Evolutionary conservation across 768 basidiomycete genomes (phyloP).

Genomic region (Arthromyces matolae): DNA sequence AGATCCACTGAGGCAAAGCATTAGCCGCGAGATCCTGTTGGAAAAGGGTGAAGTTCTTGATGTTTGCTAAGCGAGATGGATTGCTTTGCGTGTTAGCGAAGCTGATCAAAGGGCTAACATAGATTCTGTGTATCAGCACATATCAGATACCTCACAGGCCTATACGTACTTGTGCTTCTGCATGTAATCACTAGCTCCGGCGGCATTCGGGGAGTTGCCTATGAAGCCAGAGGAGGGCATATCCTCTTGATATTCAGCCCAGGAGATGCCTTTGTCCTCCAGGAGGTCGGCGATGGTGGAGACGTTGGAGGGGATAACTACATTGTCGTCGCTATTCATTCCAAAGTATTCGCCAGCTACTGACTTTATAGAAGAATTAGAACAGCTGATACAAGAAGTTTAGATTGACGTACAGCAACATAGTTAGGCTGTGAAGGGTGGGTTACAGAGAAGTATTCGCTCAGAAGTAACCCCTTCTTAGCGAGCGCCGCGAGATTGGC

Average conservation of each 20-base stretch:
- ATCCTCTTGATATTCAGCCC: conserved; percentile 61
- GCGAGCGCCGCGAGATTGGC: conserved; percentile 36
- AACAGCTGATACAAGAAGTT: conserved; percentile 16
- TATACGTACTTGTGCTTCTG: conserved; percentile 30
- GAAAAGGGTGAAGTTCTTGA: conserved; percentile 63
- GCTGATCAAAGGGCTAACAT: conserved; percentile 40
- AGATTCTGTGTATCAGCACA: not conserved
- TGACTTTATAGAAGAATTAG: not conserved
- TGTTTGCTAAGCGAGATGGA: conserved; percentile 37
- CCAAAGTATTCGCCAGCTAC: conserved; percentile 29
- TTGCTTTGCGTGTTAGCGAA: conserved; percentile 45
- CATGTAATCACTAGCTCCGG: conserved; percentile 25
- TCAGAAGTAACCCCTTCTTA: conserved; percentile 45
- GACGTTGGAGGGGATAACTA: conserved; percentile 42
- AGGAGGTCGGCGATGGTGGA: conserved; percentile 59
- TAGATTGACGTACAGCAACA: conserved; percentile 27
- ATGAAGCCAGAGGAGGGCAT: conserved; percentile 48
- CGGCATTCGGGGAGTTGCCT: conserved; percentile 31
- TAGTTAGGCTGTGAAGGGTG: conserved; percentile 67
- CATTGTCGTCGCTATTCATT: conserved; percentile 37
- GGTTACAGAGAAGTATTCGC: conserved; percentile 45
- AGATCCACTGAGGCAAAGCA: conserved; percentile 55
- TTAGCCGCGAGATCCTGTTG: conserved; percentile 48
- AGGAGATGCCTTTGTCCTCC: conserved; percentile 54
- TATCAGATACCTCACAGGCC: not conserved